Evolutionary conservation across 2,329 filamentous ascomycete genomes (phyloP).

Genomic region (Trichoderma sp.): DNA sequence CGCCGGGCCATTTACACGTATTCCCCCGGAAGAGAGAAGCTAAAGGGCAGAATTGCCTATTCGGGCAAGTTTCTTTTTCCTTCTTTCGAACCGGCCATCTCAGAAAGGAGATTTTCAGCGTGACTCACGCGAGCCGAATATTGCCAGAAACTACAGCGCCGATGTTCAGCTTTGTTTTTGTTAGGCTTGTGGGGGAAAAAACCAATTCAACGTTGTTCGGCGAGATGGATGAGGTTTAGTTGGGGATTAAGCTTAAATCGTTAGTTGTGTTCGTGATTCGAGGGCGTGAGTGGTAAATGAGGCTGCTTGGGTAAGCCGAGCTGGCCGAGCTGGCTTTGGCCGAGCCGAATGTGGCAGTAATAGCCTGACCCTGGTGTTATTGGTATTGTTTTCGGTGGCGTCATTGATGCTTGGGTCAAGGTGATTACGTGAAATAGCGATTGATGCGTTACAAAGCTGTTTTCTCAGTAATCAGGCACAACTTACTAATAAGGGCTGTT

Average conservation of each 20-base stretch:
- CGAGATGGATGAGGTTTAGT: background rate
- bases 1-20: constrained; percentile 10
- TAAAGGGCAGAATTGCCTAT: background rate
- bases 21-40: background rate
- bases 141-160: background rate
- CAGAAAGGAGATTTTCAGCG: background rate
- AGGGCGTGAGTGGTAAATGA: background rate
- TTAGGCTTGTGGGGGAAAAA: background rate
- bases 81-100: background rate
- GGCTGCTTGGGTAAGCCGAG: background rate
- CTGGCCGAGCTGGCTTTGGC: background rate
- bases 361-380: background rate
- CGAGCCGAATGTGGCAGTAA: background rate
- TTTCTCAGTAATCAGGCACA: background rate
- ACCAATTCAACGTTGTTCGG: background rate
- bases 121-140: background rate
- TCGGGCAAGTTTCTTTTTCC: background rate
- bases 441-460: background rate
- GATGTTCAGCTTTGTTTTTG: background rate
- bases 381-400: background rate
- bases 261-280: background rate
- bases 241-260: background rate
- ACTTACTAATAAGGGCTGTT: background rate
- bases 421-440: background rate
- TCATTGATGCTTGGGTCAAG: background rate